Percentiles rank a stretch among this genome's conserved stretches.
These are phyloP conservation scores for Scalesia atractyloides DNA, from an alignment of 129 eudicot genomes.

Conservation along the genomic window DNA sequence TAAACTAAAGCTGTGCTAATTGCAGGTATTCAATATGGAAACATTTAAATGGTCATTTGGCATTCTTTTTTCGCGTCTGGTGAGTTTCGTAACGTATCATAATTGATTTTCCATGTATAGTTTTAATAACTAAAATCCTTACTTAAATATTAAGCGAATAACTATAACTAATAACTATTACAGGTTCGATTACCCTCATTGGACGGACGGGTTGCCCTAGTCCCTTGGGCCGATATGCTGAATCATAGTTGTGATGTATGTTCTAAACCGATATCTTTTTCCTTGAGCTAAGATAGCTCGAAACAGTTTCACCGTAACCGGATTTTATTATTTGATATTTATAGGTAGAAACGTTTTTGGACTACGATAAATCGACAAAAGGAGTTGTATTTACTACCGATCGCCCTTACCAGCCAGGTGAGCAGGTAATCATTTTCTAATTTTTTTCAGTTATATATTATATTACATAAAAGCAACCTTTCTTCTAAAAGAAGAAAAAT, in stretches of 20 bases:
- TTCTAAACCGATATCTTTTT: constrained; percentile 15
- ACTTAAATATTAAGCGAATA: neutral
- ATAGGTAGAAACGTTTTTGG: constrained; percentile 90
- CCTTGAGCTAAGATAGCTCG: neutral
- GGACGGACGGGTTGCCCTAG: constrained; percentile 91
- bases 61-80: constrained; percentile 95
- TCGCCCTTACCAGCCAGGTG: constrained; percentile 97
- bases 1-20: constrained; percentile 7
- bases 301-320: constrained; percentile 7
- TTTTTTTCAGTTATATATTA: neutral
- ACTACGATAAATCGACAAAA: constrained; percentile 82
- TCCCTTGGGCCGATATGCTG: constrained; percentile 99
- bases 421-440: constrained; percentile 73
- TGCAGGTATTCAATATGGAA: constrained; percentile 87
- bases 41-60: constrained; percentile 98
- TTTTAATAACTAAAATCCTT: neutral
- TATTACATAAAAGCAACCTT: neutral
- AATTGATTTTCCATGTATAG: neutral
- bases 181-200: constrained; percentile 94
- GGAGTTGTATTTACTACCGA: constrained; percentile 98
- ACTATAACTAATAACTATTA: constrained; percentile 1
- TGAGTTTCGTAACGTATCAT: constrained; percentile 31
- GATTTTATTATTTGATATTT: constrained; percentile 24
- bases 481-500: neutral
- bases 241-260: constrained; percentile 90